Conservation (phyloP, 2,329 filamentous ascomycete genomes). For the Biscogniauxia mediterranea region DNA sequence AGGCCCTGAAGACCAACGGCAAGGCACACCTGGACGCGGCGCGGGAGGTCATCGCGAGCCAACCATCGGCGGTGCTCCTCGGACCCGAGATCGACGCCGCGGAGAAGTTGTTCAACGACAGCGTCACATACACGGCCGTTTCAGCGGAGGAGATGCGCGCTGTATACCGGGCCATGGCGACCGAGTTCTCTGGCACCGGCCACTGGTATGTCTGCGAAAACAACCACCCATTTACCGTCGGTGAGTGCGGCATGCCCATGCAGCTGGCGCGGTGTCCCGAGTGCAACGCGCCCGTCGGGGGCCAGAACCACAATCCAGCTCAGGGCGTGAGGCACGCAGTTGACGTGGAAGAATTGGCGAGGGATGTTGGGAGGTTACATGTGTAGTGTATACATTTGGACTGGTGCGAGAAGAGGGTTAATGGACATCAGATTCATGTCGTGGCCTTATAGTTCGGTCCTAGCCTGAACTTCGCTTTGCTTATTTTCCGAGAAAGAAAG, state of each 20-base stretch:
- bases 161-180: slow-evolving; percentile 51
- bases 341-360: slow-evolving; percentile 43
- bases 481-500: too few species aligned
- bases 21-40: slow-evolving; percentile 15
- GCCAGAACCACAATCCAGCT: slow-evolving; percentile 45
- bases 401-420: too few species aligned
- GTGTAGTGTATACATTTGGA: neutral
- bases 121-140: slow-evolving; percentile 48
- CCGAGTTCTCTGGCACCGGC: slow-evolving; percentile 50
- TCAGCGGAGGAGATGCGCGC: slow-evolving; percentile 50
- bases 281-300: slow-evolving; percentile 57
- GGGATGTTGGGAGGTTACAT: neutral
- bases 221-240: slow-evolving; percentile 61
- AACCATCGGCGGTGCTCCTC: slow-evolving; percentile 26
- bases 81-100: slow-evolving; percentile 45
- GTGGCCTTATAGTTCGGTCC: too few species aligned
- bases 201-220: slow-evolving; percentile 62
- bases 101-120: slow-evolving; percentile 44
- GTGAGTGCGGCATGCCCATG: slow-evolving; percentile 67
- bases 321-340: slow-evolving; percentile 49
- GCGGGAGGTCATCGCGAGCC: slow-evolving; percentile 8
- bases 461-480: too few species aligned
- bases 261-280: slow-evolving; percentile 59
- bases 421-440: too few species aligned
- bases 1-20: slow-evolving; percentile 11